Percentiles rank a stretch among this genome's conserved stretches.
Evolutionary conservation across 2,329 filamentous ascomycete species (phyloP).

Genomic region (Botrytis paeoniae): DNA sequence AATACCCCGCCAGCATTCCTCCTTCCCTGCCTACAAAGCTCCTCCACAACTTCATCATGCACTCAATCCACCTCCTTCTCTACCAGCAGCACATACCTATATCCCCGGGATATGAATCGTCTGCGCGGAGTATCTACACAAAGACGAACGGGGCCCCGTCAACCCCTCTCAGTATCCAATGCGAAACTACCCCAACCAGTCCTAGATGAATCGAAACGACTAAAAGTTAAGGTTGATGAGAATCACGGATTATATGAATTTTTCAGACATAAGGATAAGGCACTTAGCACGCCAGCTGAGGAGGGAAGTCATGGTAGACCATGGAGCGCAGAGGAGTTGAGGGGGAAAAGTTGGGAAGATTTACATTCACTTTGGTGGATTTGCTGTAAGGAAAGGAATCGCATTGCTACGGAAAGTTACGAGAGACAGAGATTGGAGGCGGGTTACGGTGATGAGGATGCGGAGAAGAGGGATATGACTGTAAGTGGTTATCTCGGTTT

Average conservation of each 20-base stretch:
- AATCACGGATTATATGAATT: conserved; percentile 92
- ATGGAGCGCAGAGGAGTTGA: conserved; percentile 83
- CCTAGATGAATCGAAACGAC: conserved; percentile 53
- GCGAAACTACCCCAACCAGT: conserved; percentile 72
- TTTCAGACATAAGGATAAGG: conserved; percentile 68
- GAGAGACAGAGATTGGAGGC: conserved; percentile 67
- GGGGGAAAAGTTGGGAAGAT: conserved; percentile 90
- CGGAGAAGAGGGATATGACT: conserved; percentile 57
- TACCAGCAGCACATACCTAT: conserved; percentile 29
- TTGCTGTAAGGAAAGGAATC: conserved; percentile 86
- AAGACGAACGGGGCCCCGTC: conserved; percentile 70
- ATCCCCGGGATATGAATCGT: conserved; percentile 69
- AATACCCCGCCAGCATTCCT: conserved; percentile 36
- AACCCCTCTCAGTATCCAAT: conserved; percentile 70
- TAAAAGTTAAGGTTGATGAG: conserved; percentile 55
- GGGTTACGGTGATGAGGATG: conserved; percentile 71
- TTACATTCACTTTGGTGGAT: conserved; percentile 92
- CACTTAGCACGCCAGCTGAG: conserved; percentile 70
- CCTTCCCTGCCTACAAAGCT: conserved; percentile 32
- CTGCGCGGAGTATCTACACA: conserved; percentile 79
- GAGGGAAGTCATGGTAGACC: conserved; percentile 70
- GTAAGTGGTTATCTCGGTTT: conserved; percentile 49
- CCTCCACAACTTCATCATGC: conserved; percentile 21
- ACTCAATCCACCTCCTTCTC: conserved; percentile 37
- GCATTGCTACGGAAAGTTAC: conserved; percentile 71